phyloP scores from a whole-genome alignment of 768 basidiomycete species.

The Mycena galopus region DNA sequence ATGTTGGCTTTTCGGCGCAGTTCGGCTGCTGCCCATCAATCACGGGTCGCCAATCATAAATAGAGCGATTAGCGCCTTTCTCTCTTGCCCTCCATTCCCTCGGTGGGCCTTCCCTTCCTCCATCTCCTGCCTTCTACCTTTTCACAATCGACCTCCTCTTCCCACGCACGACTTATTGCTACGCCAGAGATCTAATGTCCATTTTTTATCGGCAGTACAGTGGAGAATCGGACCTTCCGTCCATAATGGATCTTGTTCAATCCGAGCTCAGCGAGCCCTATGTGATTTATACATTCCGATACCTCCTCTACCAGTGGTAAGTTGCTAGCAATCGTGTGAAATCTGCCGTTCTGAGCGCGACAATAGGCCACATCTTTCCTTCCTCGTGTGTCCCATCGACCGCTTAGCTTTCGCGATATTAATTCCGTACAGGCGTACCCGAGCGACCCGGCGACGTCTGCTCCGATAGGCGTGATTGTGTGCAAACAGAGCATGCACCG shows the following conservation, averaged over 20 bases:
- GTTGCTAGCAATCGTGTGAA: constrained; percentile 44
- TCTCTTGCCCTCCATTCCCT: too few species aligned
- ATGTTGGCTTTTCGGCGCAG: too few species aligned
- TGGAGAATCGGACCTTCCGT: constrained; percentile 32
- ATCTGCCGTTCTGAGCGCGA: constrained; percentile 44
- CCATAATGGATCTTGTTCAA: constrained; percentile 35
- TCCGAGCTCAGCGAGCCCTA: constrained; percentile 67
- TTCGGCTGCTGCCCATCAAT: neutral
- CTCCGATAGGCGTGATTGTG: constrained; percentile 92
- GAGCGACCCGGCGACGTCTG: constrained; percentile 52
- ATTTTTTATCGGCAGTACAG: constrained; percentile 28
- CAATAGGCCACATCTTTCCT: constrained; percentile 30
- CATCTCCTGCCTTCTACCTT: too few species aligned
- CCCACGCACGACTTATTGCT: neutral
- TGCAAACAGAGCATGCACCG: constrained; percentile 96
- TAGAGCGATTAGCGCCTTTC: constrained; percentile 15
- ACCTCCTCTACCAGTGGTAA: constrained; percentile 96
- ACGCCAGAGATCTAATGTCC: constrained; percentile 10
- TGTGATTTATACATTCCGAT: constrained; percentile 95
- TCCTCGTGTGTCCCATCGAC: constrained; percentile 83
- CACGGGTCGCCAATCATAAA: constrained; percentile 46
- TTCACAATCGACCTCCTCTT: too few species aligned
- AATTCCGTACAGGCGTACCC: constrained; percentile 67
- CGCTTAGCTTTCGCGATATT: constrained; percentile 14
- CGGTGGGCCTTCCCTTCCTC: too few species aligned